Percentiles rank a stretch among this genome's conserved stretches.
Evolutionary conservation across 129 eudicot species (phyloP).

Genomic region (Escallonia herrerae): DNA sequence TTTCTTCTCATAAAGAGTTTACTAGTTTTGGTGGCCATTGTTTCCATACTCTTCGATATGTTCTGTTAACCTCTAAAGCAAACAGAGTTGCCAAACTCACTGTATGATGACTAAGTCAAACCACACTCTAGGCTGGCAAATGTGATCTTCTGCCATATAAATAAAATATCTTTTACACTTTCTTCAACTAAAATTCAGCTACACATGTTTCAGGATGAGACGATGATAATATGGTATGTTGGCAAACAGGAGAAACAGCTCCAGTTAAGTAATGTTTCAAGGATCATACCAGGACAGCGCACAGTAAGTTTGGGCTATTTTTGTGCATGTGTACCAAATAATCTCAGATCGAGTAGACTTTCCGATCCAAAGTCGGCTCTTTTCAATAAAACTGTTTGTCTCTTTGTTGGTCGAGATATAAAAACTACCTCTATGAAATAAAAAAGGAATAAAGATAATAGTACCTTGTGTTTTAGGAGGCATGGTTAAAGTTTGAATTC

Average conservation of each 20-base stretch:
- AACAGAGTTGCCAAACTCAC: neutral
- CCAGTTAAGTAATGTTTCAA: constrained; percentile 42
- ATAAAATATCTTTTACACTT: neutral
- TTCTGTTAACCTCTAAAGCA: no score
- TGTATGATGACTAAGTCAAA: neutral
- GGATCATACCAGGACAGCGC: constrained; percentile 62
- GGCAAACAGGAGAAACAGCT: constrained; percentile 57
- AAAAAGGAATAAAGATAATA: no score
- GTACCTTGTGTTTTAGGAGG: no score
- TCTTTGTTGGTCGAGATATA: neutral
- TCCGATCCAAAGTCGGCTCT: no score
- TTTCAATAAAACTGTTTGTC: no score
- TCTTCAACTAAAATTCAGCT: neutral
- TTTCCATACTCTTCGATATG: no score
- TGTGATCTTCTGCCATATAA: neutral
- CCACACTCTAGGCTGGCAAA: neutral
- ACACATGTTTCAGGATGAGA: constrained; percentile 48
- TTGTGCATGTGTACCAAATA: neutral
- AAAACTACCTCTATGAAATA: no score
- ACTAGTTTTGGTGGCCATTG: neutral
- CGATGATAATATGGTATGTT: constrained; percentile 42
- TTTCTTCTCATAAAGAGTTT: constrained; percentile 2
- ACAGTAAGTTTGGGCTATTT: constrained; percentile 38
- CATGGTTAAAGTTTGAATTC: no score
- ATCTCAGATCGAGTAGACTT: no score